Conservation (phyloP, 768 basidiomycete genomes). For the Chalciporus sphaerocephalus region DNA sequence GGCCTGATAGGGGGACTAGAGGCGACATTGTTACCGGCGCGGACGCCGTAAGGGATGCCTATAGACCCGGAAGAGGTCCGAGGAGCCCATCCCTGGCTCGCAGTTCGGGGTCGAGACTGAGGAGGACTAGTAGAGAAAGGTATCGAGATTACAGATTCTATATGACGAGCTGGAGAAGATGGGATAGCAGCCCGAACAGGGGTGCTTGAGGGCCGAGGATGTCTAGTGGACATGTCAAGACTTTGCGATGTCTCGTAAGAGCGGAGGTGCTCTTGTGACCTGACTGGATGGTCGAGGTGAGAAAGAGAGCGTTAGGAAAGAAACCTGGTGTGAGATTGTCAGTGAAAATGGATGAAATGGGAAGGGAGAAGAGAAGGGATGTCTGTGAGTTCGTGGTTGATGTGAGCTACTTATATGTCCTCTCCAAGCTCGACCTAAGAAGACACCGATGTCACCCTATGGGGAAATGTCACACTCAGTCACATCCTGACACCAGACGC, state of each 20-base stretch:
- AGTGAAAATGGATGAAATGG: neutral
- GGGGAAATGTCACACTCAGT: conserved; percentile 26
- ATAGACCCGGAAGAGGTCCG: conserved; percentile 30
- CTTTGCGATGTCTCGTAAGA: neutral
- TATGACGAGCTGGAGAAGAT: conserved; percentile 49
- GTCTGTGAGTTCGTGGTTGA: neutral
- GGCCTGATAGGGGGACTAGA: conserved; percentile 39
- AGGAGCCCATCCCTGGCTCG: conserved; percentile 31
- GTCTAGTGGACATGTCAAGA: conserved; percentile 46
- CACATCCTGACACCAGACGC: conserved; percentile 29
- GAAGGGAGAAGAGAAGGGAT: neutral
- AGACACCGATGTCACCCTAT: conserved; percentile 13
- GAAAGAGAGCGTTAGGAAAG: neutral
- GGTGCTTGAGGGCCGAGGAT: conserved; percentile 62
- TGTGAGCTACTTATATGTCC: conserved; percentile 11
- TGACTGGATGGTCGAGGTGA: neutral
- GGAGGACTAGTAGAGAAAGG: conserved; percentile 41
- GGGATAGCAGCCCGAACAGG: conserved; percentile 50
- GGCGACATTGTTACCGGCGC: conserved; percentile 30
- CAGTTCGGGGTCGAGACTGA: conserved; percentile 39
- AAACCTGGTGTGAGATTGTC: neutral
- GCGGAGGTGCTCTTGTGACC: neutral
- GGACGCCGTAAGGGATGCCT: conserved; percentile 38
- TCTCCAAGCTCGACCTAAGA: neutral
- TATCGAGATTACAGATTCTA: conserved; percentile 64